Conservation (phyloP, 495 filamentous ascomycete genomes). For the Aeminium ludgeri region DNA sequence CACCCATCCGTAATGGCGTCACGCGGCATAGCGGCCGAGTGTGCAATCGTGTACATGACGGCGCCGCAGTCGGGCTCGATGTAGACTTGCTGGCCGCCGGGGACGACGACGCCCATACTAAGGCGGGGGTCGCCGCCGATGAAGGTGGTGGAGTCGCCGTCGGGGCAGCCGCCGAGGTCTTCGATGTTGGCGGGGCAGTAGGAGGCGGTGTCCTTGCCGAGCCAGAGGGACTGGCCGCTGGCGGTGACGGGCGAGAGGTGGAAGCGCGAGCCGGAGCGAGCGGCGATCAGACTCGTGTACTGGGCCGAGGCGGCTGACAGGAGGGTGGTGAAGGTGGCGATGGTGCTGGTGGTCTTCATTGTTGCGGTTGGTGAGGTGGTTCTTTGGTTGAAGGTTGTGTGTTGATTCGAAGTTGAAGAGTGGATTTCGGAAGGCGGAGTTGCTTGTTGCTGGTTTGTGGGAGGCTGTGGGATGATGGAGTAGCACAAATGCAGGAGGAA, state of each 20-base stretch:
- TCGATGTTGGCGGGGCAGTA: slow-evolving; percentile 10
- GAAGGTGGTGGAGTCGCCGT: slow-evolving; percentile 4
- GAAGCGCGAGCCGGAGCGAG: slow-evolving; percentile 15
- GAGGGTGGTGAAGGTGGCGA: slow-evolving; percentile 3
- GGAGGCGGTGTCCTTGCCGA: slow-evolving; percentile 6
- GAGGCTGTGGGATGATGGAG: no score
- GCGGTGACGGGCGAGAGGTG: slow-evolving; percentile 7
- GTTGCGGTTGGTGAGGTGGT: slow-evolving; percentile 5
- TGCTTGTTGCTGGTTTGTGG: no score
- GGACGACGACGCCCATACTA: slow-evolving; percentile 10
- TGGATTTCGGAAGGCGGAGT: neutral
- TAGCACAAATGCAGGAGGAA: no score
- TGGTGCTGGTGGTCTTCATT: slow-evolving; percentile 7
- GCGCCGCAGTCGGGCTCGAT: slow-evolving; percentile 11
- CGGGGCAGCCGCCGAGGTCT: neutral
- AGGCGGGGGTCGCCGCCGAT: slow-evolving; percentile 3
- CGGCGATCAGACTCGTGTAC: slow-evolving; percentile 8
- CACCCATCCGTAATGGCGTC: slow-evolving; percentile 9
- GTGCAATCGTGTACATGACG: slow-evolving; percentile 13
- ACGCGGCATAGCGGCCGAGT: slow-evolving; percentile 7
- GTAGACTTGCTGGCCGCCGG: slow-evolving; percentile 17
- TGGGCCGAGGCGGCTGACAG: slow-evolving; percentile 6
- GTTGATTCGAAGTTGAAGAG: neutral
- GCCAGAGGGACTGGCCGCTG: neutral
- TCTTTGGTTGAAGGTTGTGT: neutral